Percentiles rank a stretch among this genome's conserved stretches.
Conservation (phyloP, 2,329 filamentous ascomycete species). For the Colletotrichum camelliae region DNA sequence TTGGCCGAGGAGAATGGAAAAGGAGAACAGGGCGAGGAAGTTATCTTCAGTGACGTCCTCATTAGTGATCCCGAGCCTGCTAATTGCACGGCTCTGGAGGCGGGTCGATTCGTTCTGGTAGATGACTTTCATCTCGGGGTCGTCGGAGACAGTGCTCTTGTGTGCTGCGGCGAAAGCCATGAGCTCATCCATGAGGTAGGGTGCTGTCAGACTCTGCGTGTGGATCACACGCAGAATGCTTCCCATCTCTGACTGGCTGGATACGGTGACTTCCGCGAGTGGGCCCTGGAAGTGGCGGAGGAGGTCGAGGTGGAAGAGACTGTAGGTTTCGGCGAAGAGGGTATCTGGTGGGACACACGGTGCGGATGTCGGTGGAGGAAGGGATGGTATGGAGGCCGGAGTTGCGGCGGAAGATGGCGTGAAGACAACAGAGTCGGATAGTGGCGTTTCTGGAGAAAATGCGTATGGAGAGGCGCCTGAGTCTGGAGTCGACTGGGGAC, state of each 20-base stretch:
- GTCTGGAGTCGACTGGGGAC: constrained; percentile 29
- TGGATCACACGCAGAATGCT: background rate
- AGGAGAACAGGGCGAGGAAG: constrained; percentile 47
- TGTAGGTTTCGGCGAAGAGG: background rate
- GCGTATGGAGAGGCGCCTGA: background rate
- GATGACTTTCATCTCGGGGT: constrained; percentile 22
- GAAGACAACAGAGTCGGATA: background rate
- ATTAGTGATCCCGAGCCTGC: constrained; percentile 35
- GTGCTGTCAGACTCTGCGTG: constrained; percentile 27
- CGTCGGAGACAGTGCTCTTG: constrained; percentile 30
- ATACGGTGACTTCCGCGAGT: background rate
- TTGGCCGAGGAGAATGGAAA: constrained; percentile 47
- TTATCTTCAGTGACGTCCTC: constrained; percentile 33
- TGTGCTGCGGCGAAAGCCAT: constrained; percentile 52
- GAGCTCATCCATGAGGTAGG: constrained; percentile 52
- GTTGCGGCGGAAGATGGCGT: background rate
- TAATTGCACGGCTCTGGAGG: constrained; percentile 49
- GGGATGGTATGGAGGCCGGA: background rate
- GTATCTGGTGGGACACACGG: background rate
- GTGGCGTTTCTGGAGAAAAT: background rate
- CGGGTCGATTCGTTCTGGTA: constrained; percentile 45
- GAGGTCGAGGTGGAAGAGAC: background rate
- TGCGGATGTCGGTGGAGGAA: background rate
- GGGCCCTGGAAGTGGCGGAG: background rate
- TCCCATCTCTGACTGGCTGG: background rate